Base-by-base conservation (phyloP, 352 stramenopile species). In the Globisporangium takayamanum region DNA sequence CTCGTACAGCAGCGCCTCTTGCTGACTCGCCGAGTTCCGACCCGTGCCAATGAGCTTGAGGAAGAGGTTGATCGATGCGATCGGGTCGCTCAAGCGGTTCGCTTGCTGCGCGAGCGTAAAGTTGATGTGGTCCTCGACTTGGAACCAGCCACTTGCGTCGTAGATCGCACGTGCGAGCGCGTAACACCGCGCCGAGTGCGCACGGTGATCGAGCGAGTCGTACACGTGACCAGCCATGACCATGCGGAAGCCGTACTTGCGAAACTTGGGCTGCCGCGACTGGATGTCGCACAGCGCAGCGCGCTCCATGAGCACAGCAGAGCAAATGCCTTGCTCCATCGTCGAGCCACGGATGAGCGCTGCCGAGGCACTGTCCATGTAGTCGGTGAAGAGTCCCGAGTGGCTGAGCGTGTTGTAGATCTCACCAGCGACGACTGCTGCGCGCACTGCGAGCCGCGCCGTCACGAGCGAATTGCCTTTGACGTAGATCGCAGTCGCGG, bases 221-320 rank as follows among this genome's bases (percentile, higher is more conserved):
- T 93, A 96, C 5, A 92, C 73, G 42, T 94, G 84, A 25, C 87
- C 84, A 25, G 87, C 87, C 78, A 96, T 95, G 45, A 96, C 82
- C 85, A 96, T 91, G 57, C 86, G 77, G 57, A 96, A 96, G 3
- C 85, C 87, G 57, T 88, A 94, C 53, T 96, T 96, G 59, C 87
- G 84, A 52, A 92, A 93, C 52, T 90, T 93, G 1, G 84, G 75
- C 18, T 72, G 64, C 33, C 80, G 72, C 10, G 78, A 72, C 39
- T 84, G 83, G 5, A 92, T 58, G 66, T 94, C 84, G 57, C 84
- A 94, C 50, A 92, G 63, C 14, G 82, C 85, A 5, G 87, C 82
- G 16, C 82, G 69, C 55, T 94, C 84, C 72, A 89, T 86, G 18
- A 94, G 62, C 54, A 94, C 70, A n/a, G 87, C 85, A 5, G 83